Evolutionary conservation across 192 early-diverging fungal genomes (phyloP).

Genomic region (Coemansia sp.): DNA sequence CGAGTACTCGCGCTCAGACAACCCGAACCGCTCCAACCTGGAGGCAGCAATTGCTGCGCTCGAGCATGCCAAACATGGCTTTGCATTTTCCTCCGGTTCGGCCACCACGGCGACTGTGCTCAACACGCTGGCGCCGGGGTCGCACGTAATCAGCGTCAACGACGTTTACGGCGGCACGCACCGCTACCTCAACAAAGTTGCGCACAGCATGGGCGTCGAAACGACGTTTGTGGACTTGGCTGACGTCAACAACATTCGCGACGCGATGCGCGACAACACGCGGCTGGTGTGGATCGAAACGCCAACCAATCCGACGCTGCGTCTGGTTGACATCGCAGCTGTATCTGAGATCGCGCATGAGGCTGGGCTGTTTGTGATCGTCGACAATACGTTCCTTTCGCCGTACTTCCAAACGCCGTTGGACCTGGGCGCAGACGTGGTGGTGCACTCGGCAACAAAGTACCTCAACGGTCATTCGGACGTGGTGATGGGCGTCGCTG

Average conservation of each 20-base stretch:
- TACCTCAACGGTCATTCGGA: slow-evolving; percentile 99
- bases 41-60: slow-evolving; percentile 89
- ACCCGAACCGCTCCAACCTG: slow-evolving; percentile 74
- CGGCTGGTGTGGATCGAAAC: slow-evolving; percentile 85
- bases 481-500: slow-evolving; percentile 94
- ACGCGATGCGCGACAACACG: slow-evolving; percentile 69
- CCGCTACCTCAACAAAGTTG: slow-evolving; percentile 87
- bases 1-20: slow-evolving; percentile 81
- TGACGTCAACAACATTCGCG: slow-evolving; percentile 65
- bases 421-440: slow-evolving; percentile 90
- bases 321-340: slow-evolving; percentile 75
- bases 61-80: slow-evolving; percentile 84
- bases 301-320: slow-evolving; percentile 84
- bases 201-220: slow-evolving; percentile 62
- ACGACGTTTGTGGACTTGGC: slow-evolving; percentile 77
- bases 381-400: slow-evolving; percentile 86
- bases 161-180: slow-evolving; percentile 91
- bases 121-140: slow-evolving; percentile 65
- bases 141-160: slow-evolving; percentile 82
- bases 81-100: slow-evolving; percentile 84
- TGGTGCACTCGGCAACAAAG: slow-evolving; percentile 97
- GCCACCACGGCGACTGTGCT: slow-evolving; percentile 80
- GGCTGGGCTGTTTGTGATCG: slow-evolving; percentile 67
- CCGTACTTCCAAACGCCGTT: slow-evolving; percentile 92
- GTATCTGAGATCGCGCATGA: slow-evolving; percentile 65